A percentile compares a stretch with the other conserved stretches of the same genome.
phyloP scores from a whole-genome alignment of 495 filamentous ascomycete genomes.

The Talaromyces adpressus region DNA sequence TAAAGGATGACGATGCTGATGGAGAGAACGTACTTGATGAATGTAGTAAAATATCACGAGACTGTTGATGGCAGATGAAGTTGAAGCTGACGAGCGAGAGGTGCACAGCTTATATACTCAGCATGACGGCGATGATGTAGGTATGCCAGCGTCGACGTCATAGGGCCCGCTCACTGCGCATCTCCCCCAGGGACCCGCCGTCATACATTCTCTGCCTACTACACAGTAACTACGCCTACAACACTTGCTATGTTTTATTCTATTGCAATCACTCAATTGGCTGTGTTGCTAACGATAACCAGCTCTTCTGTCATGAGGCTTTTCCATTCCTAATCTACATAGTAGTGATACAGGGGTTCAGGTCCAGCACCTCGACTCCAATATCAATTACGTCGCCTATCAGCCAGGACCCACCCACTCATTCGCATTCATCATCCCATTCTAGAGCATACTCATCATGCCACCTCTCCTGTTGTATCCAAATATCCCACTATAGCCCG shows the following conservation, averaged over 20 bases:
- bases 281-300: background rate
- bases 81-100: conserved; percentile 8
- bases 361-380: background rate
- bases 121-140: conserved; percentile 14
- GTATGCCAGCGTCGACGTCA: conserved; percentile 26
- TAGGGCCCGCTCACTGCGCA: conserved; percentile 6
- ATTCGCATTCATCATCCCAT: background rate
- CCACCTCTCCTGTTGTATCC: background rate
- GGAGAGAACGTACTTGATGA: background rate
- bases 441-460: background rate
- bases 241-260: background rate
- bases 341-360: background rate
- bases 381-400: background rate
- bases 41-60: background rate
- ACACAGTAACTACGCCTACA: background rate
- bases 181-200: conserved; percentile 7
- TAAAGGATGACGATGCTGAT: background rate
- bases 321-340: background rate
- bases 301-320: background rate
- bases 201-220: background rate
- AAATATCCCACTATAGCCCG: background rate
- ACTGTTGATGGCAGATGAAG: background rate
- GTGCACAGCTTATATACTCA: background rate
- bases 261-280: background rate
- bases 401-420: background rate